phyloP scores from a whole-genome alignment of 306 rosid species.

The Pterocarpus macrocarpus region DNA sequence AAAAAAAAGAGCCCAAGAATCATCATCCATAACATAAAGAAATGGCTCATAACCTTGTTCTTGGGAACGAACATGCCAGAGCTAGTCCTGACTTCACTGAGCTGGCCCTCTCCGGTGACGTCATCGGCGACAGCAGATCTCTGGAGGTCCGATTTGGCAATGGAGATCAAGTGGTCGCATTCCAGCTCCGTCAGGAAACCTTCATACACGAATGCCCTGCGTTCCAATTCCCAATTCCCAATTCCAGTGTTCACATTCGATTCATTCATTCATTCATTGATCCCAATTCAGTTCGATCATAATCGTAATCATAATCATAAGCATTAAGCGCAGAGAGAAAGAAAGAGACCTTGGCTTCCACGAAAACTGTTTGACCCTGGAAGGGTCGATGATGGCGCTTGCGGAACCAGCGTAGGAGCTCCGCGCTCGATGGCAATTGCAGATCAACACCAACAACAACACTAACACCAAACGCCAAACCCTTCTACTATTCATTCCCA shows the following conservation, averaged over 20 bases:
- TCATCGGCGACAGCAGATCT: conserved; percentile 95
- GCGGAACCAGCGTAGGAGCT: conserved; percentile 78
- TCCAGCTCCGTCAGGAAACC: conserved; percentile 90
- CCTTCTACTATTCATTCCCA: conserved; percentile 42
- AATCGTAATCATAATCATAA: too few relatives aligned
- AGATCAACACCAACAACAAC: conserved; percentile 42
- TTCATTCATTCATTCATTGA: too few relatives aligned
- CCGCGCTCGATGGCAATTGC: conserved; percentile 44
- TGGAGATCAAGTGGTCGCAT: conserved; percentile 89
- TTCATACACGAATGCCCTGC: conserved; percentile 94
- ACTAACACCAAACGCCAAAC: conserved; percentile 42
- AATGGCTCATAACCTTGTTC: conserved; percentile 65
- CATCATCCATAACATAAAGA: too few relatives aligned
- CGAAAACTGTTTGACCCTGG: conserved; percentile 85
- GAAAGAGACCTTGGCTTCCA: conserved; percentile 83
- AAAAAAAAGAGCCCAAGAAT: too few relatives aligned
- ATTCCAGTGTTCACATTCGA: too few relatives aligned
- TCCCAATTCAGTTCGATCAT: too few relatives aligned
- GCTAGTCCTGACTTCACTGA: conserved; percentile 95
- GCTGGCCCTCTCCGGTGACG: conserved; percentile 72
- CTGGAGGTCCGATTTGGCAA: conserved; percentile 88
- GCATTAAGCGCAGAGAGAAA: not conserved
- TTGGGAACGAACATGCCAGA: conserved; percentile 93
- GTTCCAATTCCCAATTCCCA: too few relatives aligned
- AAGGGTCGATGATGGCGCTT: conserved; percentile 76